Conservation (phyloP, 2,329 filamentous ascomycete genomes). For the Tolypocladium endophyticum region DNA sequence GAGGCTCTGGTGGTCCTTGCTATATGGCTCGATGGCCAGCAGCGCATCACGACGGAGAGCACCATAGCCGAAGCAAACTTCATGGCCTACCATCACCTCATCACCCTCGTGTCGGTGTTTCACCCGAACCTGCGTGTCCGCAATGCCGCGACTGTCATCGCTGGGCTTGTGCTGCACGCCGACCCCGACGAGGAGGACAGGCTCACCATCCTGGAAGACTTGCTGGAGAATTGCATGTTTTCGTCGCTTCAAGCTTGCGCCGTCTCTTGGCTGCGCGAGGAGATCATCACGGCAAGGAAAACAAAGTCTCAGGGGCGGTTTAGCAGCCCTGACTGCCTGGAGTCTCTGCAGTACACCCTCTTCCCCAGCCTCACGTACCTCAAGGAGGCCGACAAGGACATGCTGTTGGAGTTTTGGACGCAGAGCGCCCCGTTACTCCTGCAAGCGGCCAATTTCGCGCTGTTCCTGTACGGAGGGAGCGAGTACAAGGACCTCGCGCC, state of each 20-base stretch:
- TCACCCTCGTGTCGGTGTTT: constrained; percentile 47
- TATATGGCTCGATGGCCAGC: constrained; percentile 44
- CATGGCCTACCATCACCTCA: constrained; percentile 50
- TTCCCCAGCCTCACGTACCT: constrained; percentile 47
- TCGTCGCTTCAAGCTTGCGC: constrained; percentile 51
- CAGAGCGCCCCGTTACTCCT: constrained; percentile 44
- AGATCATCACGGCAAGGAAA: constrained; percentile 38
- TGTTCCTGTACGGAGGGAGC: constrained; percentile 40
- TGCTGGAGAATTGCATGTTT: constrained; percentile 56
- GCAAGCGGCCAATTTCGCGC: constrained; percentile 50
- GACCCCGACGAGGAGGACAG: constrained; percentile 49
- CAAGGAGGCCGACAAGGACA: constrained; percentile 26
- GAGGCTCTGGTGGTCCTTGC: constrained; percentile 51
- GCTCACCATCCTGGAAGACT: constrained; percentile 51
- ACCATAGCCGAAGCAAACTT: constrained; percentile 31
- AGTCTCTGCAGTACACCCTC: constrained; percentile 49
- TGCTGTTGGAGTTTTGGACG: constrained; percentile 40
- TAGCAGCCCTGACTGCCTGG: constrained; percentile 41
- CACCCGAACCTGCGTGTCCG: constrained; percentile 43
- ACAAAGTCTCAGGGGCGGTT: constrained; percentile 29
- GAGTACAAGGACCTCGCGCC: constrained; percentile 39
- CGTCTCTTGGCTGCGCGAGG: constrained; percentile 53
- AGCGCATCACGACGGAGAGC: constrained; percentile 22
- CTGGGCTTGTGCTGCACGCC: constrained; percentile 44
- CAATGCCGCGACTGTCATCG: constrained; percentile 43